phyloP scores from a whole-genome alignment of 148 eudicot species.

The Salicornia ramosissima region DNA sequence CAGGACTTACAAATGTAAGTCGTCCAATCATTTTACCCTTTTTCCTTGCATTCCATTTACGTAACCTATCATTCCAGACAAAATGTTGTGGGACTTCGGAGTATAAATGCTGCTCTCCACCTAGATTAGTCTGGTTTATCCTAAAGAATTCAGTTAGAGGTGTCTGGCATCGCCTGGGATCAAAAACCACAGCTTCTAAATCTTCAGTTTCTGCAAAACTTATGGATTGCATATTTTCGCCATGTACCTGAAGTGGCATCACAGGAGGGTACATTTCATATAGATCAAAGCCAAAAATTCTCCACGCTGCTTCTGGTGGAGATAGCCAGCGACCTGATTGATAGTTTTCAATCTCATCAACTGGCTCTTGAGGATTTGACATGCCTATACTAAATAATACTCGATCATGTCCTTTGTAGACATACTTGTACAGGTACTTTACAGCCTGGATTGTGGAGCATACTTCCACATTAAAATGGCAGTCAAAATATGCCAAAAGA shows the following conservation, averaged over 20 bases:
- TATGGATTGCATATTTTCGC: neutral
- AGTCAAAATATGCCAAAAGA: neutral
- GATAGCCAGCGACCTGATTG: constrained; percentile 11
- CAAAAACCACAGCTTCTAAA: neutral
- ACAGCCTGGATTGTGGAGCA: constrained; percentile 8
- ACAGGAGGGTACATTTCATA: neutral
- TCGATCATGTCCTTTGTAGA: neutral
- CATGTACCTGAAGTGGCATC: neutral
- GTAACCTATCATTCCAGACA: neutral
- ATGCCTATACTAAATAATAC: neutral
- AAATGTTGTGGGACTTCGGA: neutral
- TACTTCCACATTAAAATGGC: constrained; percentile 22
- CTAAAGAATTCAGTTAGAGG: neutral
- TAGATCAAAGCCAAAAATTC: neutral
- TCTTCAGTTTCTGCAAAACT: neutral
- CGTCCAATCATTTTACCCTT: neutral
- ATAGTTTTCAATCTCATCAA: constrained; percentile 14
- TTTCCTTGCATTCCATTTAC: neutral
- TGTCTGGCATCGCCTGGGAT: neutral
- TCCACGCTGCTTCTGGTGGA: neutral
- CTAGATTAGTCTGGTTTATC: neutral
- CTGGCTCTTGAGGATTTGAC: rapidly evolving
- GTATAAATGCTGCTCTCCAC: neutral
- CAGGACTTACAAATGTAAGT: neutral
- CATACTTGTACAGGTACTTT: constrained; percentile 14